These are phyloP conservation scores for Colletotrichum sp. DNA, from an alignment of 2,329 filamentous ascomycete species.

Conservation along the genomic window DNA sequence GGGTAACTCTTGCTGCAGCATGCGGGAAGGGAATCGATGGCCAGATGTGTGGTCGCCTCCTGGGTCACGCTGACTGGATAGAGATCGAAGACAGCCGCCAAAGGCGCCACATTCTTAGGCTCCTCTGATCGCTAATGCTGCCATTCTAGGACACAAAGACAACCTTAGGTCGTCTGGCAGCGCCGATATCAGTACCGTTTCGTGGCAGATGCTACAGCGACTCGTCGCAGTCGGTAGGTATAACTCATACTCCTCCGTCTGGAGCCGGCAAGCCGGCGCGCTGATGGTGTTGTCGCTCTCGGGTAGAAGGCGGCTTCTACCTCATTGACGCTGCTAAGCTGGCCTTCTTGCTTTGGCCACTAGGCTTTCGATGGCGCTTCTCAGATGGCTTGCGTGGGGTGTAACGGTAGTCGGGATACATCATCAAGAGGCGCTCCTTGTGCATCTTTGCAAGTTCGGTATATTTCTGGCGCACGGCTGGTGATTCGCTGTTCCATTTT, in stretches of 20 bases:
- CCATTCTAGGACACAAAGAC: not conserved
- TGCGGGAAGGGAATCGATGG: not conserved
- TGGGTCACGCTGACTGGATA: not conserved
- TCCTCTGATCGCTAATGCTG: not conserved
- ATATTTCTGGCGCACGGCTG: slow-evolving; percentile 21
- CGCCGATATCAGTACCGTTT: not conserved
- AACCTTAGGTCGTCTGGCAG: not conserved
- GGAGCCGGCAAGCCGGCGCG: not conserved
- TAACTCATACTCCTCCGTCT: not conserved
- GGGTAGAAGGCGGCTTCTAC: not conserved
- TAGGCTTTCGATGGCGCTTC: slow-evolving; percentile 16
- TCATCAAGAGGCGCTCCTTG: slow-evolving; percentile 28
- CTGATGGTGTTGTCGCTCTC: not conserved
- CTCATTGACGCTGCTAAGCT: not conserved
- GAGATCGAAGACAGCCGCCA: not conserved
- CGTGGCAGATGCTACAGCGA: not conserved
- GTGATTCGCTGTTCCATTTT: slow-evolving; percentile 32
- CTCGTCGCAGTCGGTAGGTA: not conserved
- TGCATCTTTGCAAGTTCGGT: slow-evolving; percentile 26
- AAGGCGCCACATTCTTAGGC: not conserved
- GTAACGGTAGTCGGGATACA: slow-evolving; percentile 44
- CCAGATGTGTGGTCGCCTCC: not conserved
- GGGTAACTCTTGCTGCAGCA: not conserved
- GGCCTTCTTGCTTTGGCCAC: not conserved
- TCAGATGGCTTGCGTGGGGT: slow-evolving; percentile 36